Evolutionary conservation across 2,329 filamentous ascomycete species (phyloP).

Genomic region (Aurifilum marmelostoma): DNA sequence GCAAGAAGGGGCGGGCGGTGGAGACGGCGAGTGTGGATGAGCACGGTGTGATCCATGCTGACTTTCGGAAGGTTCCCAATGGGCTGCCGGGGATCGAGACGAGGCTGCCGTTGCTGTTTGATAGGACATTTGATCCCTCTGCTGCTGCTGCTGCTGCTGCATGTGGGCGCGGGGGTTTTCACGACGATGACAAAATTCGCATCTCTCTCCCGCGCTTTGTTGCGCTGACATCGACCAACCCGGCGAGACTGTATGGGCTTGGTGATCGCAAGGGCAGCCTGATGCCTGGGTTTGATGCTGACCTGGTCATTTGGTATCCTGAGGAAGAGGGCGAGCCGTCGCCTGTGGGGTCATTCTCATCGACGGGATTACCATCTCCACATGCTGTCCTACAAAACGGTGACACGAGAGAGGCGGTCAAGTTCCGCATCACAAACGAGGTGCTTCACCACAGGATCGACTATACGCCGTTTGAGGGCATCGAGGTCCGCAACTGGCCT

Average conservation of each 20-base stretch:
- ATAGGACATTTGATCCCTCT: slow-evolving; percentile 26
- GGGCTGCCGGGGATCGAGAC: slow-evolving; percentile 63
- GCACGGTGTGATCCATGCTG: slow-evolving; percentile 19
- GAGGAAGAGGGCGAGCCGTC: slow-evolving; percentile 34
- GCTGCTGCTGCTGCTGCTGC: not conserved
- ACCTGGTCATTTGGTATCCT: slow-evolving; percentile 62
- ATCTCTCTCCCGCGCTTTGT: slow-evolving; percentile 55
- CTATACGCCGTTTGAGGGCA: slow-evolving; percentile 65
- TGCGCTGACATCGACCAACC: slow-evolving; percentile 56
- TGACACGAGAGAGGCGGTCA: slow-evolving; percentile 31
- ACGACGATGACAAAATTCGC: slow-evolving; percentile 33
- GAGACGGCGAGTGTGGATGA: slow-evolving; percentile 34
- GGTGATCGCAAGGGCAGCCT: slow-evolving; percentile 54
- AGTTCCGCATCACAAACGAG: slow-evolving; percentile 49
- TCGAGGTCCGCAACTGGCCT: slow-evolving; percentile 61
- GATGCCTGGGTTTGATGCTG: slow-evolving; percentile 57
- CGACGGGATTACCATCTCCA: not conserved
- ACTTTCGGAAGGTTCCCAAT: slow-evolving; percentile 61
- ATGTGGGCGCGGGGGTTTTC: slow-evolving; percentile 32
- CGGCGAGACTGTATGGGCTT: slow-evolving; percentile 61
- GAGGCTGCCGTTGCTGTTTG: slow-evolving; percentile 51
- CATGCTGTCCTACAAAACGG: too few species aligned
- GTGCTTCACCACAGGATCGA: slow-evolving; percentile 65
- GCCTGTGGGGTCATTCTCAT: too few species aligned
- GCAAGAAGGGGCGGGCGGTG: slow-evolving; percentile 35